Evolutionary conservation across 768 basidiomycete genomes (phyloP), one percentile per base, ranked within the genome.

Genomic region (Pulveroboletus sp.): DNA sequence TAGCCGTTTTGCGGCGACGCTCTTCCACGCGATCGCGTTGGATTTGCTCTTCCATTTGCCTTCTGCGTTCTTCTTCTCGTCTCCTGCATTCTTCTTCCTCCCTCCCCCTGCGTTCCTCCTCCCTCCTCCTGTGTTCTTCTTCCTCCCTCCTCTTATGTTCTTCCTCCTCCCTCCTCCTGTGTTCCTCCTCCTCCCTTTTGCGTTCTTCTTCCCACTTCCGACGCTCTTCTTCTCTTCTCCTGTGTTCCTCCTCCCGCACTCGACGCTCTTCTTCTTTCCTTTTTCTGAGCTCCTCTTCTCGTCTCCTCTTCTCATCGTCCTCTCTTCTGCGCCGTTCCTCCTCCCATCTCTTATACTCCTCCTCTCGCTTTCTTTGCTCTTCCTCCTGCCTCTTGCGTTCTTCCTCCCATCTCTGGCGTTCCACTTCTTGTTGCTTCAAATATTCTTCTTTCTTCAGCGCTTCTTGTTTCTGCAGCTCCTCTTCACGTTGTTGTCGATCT

Each of bases 21-120:
- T 63, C 53, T 52, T 79, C 78, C 53, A 78, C 80, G 61, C 67
- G 71, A 62, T 81, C 77, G 9, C 63, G 65, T 49, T 75, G 73
- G 50, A 54, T 38, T 24, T 59, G 71, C 53, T 61, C 66, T 28
- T 63, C 66, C 54, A 76, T 78, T 50, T 75, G 70, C 52, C 74
- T 76, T 38, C 61, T 65, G 14, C 62, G 69, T 42, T 59, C 62
- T 18, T 56, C 59, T 24, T 58, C 36, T 3, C 8, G 6, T 12
- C 14, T 50, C 28, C 51, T 57, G 38, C 49, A 58, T 38, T 64
- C 67, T 37, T 64, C 63, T 39, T 70, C 62, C 27, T 56, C 51
- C 15, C 21, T n/a, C 31, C 39, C 50, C 26, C 6, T 57, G n/a
- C 39, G 39, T 17, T 60, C 26, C 2, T 24, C 62, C 4, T 24